These are phyloP conservation scores for Whalleya microplaca DNA, from an alignment of 2,329 filamentous ascomycete species.

Conservation along the genomic window DNA sequence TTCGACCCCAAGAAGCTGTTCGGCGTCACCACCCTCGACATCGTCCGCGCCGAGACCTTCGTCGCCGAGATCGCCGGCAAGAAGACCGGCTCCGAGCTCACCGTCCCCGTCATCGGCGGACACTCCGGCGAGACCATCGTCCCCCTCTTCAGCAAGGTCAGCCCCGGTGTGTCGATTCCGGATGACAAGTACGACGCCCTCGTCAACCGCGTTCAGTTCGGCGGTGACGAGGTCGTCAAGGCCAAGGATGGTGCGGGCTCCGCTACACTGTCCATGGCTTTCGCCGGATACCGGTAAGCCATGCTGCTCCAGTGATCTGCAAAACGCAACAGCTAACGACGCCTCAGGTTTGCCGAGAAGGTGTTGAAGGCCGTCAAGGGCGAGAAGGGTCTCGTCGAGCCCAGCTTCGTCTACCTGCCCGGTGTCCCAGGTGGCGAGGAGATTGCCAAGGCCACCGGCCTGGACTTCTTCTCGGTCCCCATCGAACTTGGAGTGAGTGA, in stretches of 20 bases:
- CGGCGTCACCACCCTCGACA: slow-evolving; percentile 97
- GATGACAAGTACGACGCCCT: slow-evolving; percentile 88
- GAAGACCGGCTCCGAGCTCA: slow-evolving; percentile 79
- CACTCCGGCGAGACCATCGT: slow-evolving; percentile 99
- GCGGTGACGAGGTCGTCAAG: slow-evolving; percentile 95
- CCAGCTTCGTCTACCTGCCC: slow-evolving; percentile 92
- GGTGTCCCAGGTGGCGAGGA: slow-evolving; percentile 86
- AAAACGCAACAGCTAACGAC: slow-evolving; percentile 16
- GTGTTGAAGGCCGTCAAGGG: slow-evolving; percentile 86
- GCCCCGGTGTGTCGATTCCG: slow-evolving; percentile 79
- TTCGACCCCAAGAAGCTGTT: slow-evolving; percentile 97
- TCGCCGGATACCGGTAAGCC: slow-evolving; percentile 84
- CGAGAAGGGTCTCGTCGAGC: slow-evolving; percentile 91
- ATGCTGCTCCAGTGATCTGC: not conserved
- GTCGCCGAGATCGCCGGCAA: slow-evolving; percentile 83
- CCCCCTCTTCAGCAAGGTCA: slow-evolving; percentile 91
- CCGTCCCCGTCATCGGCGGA: slow-evolving; percentile 90
- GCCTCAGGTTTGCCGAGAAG: slow-evolving; percentile 83
- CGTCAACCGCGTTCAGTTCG: slow-evolving; percentile 95
- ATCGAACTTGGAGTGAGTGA: slow-evolving; percentile 89
- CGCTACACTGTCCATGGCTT: slow-evolving; percentile 92
- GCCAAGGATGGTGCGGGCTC: slow-evolving; percentile 92
- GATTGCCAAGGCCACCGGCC: slow-evolving; percentile 80
- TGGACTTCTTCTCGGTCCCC: slow-evolving; percentile 95
- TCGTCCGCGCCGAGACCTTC: slow-evolving; percentile 97